Base-by-base conservation (phyloP, 2,329 filamentous ascomycete species). In the Xylariaceae sp. region DNA sequence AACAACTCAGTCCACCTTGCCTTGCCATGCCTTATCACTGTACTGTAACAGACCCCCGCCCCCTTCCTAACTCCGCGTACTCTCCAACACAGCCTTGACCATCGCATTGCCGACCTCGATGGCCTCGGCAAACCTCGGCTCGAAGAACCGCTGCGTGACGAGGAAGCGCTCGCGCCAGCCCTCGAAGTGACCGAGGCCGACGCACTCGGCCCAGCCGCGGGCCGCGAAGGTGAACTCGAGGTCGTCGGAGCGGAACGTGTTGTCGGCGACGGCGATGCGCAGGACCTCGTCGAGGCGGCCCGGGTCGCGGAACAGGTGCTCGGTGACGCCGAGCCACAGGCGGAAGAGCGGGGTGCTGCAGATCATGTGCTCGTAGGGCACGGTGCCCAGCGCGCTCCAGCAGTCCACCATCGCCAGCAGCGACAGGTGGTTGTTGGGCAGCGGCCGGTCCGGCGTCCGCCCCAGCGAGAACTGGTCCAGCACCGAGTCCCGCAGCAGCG, bases 361-460 rank as follows among this genome's bases (percentile, higher is more conserved):
- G 65, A 99, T 96, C 93, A 99, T 99, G 79, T 99, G 96, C 75
- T 99, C 93, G 74, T 99, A 99, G 0, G 95, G 95, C 46, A 96
- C 89, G 67, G 97, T 99, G 32, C 87, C 89, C 44, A 98, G 82
- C 64, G 91, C 90, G 71, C 90, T 95, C 95, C 95, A 99, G 76
- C 93, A 98, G 77, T 99, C 95, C 43, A 98, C 96, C 85, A 99
- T 99, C 45, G 93, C 95, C 44, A 99, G 82, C 54, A 99, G 81
- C 71, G 88, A 93, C 26, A 99, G 82, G 74, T 99, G 96, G 71
- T 95, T 99, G 76, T 99, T 99, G 50, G 89, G 91, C 19, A 91
- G 84, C n/a, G 76, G 67, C 56, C 70, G 65, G 63, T 75, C 18
- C 68, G 21, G 50, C 57, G 44, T 67, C 68, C 61, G 68, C 54